These are phyloP conservation scores for Candida mesenterica DNA, from an alignment of 1,139 yeast genomes.

Conservation along the genomic window DNA sequence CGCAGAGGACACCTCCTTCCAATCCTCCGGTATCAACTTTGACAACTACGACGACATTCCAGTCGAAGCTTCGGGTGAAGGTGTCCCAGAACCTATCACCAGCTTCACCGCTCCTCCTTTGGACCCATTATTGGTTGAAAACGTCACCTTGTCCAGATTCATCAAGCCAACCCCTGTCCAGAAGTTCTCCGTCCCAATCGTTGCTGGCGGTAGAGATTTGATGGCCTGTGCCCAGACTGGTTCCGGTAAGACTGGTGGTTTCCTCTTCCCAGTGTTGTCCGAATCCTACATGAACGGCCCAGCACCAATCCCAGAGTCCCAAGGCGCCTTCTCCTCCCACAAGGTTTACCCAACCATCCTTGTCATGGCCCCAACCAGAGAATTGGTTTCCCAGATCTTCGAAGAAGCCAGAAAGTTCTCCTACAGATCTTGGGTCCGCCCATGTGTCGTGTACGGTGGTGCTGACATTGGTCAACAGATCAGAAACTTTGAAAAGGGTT, in stretches of 20 bases:
- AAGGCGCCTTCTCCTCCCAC: constrained; percentile 60
- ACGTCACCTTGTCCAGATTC: constrained; percentile 85
- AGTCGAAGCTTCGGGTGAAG: constrained; percentile 94
- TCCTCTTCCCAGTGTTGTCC: constrained; percentile 94
- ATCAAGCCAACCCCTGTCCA: constrained; percentile 98
- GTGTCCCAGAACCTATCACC: constrained; percentile 91
- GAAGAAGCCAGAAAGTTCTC: constrained; percentile 96
- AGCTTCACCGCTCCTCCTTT: constrained; percentile 91
- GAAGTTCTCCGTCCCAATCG: constrained; percentile 96
- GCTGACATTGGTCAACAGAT: constrained; percentile 88
- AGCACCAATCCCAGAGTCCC: constrained; percentile 54
- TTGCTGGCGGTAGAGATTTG: constrained; percentile 92
- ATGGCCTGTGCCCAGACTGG: constrained; percentile 99
- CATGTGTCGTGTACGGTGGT: constrained; percentile 98
- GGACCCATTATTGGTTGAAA: constrained; percentile 82
- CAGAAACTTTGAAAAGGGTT: constrained; percentile 87
- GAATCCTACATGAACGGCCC: constrained; percentile 93
- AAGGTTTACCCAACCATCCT: constrained; percentile 94
- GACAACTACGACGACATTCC: constrained; percentile 98
- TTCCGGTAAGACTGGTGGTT: constrained; percentile 99
- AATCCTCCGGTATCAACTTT: constrained; percentile 95
- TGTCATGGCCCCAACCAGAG: constrained; percentile 98
- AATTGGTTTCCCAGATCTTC: constrained; percentile 92
- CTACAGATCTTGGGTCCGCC: constrained; percentile 98
- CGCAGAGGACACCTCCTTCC: constrained; percentile 77